Evolutionary conservation across 139 green algal genomes (phyloP).

Genomic region (Tetradesmus lagerheimii): DNA sequence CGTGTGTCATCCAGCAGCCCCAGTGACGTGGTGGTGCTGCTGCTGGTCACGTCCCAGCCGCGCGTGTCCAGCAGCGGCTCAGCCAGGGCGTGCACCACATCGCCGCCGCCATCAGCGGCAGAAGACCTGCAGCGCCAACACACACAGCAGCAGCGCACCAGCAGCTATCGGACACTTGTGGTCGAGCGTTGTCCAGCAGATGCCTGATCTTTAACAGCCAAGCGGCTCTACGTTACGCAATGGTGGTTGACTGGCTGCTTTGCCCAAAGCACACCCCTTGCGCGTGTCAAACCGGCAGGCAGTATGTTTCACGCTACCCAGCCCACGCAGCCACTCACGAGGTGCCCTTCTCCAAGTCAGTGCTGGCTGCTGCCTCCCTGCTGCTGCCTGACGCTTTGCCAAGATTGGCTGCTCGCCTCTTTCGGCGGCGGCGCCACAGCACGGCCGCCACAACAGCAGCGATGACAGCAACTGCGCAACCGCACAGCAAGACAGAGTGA

Average conservation of each 20-base stretch:
- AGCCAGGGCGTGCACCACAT: neutral
- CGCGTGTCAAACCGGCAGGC: too few species aligned
- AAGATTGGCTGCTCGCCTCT: neutral
- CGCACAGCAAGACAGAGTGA: neutral
- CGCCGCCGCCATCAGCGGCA: neutral
- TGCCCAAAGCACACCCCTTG: too few species aligned
- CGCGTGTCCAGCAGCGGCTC: neutral
- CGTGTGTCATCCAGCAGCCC: neutral
- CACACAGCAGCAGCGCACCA: slow-evolving; percentile 7
- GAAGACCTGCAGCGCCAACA: neutral
- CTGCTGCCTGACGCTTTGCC: neutral
- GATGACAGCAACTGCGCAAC: neutral
- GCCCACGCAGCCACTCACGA: neutral
- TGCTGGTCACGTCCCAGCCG: neutral
- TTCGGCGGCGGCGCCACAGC: neutral
- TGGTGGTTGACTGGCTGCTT: too few species aligned
- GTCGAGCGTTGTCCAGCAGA: too few species aligned
- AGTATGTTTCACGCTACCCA: too few species aligned
- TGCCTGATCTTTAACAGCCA: too few species aligned
- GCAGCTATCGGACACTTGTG: too few species aligned
- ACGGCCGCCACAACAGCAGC: neutral
- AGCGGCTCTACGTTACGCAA: too few species aligned
- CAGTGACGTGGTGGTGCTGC: neutral
- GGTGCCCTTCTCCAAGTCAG: neutral
- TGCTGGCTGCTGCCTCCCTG: neutral